Conservation (phyloP, 805 yeast genomes). For the Sungouiella thailandica region DNA sequence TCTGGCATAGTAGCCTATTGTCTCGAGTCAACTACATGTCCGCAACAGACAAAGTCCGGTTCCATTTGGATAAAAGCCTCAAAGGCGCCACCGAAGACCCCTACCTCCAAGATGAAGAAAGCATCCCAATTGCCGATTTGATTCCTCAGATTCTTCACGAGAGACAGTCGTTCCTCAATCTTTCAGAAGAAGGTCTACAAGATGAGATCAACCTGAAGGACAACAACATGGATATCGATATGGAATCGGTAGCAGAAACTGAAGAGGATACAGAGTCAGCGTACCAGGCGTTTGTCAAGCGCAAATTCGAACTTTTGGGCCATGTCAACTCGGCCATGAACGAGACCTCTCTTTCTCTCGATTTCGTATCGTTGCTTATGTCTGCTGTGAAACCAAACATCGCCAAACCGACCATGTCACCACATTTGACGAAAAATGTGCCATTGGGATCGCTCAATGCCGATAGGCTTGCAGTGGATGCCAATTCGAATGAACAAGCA, state of each 20-base stretch:
- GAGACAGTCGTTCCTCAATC: conserved; percentile 52
- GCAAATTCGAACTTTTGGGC: conserved; percentile 49
- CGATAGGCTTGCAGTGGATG: conserved; percentile 29
- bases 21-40: too few species aligned
- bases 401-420: conserved; percentile 84
- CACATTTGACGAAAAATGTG: conserved; percentile 67
- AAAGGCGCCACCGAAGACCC: conserved; percentile 32
- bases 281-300: conserved; percentile 40
- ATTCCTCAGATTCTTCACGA: conserved; percentile 57
- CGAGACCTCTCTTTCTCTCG: conserved; percentile 83
- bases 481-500: conserved; percentile 15
- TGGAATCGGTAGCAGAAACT: too few species aligned
- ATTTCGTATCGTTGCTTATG: conserved; percentile 77
- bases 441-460: conserved; percentile 71
- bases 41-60: conserved; percentile 7
- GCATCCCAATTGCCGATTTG: conserved; percentile 47
- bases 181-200: conserved; percentile 51
- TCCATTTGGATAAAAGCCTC: conserved; percentile 25
- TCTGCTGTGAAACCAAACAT: conserved; percentile 81
- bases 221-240: conserved; percentile 3
- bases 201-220: conserved; percentile 36
- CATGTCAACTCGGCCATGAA: conserved; percentile 67
- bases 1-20: too few species aligned
- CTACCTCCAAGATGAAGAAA: conserved; percentile 36
- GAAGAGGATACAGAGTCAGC: conserved; percentile 14